Conservation (phyloP, 2,329 filamentous ascomycete genomes). For the Moelleriella libera region DNA sequence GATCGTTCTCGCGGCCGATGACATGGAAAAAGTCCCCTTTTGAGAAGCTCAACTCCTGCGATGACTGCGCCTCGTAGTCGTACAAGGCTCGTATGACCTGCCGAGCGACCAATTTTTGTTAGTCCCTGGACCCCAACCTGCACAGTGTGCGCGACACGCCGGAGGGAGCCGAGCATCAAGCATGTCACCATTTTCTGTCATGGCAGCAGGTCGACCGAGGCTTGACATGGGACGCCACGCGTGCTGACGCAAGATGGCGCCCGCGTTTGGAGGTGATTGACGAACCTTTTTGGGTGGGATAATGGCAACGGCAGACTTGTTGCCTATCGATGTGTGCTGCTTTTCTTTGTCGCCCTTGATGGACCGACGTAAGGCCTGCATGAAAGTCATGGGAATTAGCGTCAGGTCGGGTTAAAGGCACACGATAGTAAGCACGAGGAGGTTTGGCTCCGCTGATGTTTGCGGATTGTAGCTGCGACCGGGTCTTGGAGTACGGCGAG, state of each 20-base stretch:
- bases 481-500: not conserved
- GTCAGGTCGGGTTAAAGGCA: not conserved
- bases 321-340: conserved; percentile 56
- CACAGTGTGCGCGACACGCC: too few relatives aligned
- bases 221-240: too few relatives aligned
- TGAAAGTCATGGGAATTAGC: conserved; percentile 29
- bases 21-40: conserved; percentile 98
- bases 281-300: conserved; percentile 85
- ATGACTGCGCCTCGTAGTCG: conserved; percentile 68
- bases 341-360: conserved; percentile 81
- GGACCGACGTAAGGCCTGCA: conserved; percentile 69
- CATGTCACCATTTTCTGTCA: too few relatives aligned
- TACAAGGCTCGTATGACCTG: conserved; percentile 96
- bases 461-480: not conserved
- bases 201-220: too few relatives aligned
- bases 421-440: not conserved
- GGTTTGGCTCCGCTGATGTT: conserved; percentile 1
- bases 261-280: conserved; percentile 1
- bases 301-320: conserved; percentile 78
- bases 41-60: conserved; percentile 76
- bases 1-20: conserved; percentile 85
- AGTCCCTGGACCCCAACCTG: not conserved
- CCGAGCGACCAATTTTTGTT: not conserved
- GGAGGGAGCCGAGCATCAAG: too few relatives aligned
- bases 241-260: too few relatives aligned